Base-by-base conservation (phyloP, 2,329 filamentous ascomycete genomes). In the Colletotrichum theobromicola region DNA sequence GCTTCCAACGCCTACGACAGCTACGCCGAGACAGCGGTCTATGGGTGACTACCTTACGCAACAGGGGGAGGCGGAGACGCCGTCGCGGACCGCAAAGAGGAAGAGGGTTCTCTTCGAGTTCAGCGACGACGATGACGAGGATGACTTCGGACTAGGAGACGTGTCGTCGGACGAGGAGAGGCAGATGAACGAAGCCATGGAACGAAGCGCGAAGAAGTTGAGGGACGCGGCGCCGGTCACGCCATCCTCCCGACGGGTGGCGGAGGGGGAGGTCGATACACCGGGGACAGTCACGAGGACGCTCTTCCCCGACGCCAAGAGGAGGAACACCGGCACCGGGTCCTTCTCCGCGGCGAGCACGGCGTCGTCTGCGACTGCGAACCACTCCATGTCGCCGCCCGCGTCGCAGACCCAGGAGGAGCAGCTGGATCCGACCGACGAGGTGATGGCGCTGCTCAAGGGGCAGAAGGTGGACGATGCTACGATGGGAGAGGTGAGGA, bases 381-480 rank as follows among this genome's bases (percentile, higher is more conserved):
- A 21, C 34, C 26, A 66, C 15, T 66, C 72, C 15, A 46, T 62
- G 12, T 57, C 61, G 16, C 57, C 58, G 10, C 62, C 67, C 57
- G 66, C 67, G 15, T 21, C 62, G 57, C 42, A 70, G 61, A 21
- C 34, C 58, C 53, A 76, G 13, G 70, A 74, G 7, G 64, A 67
- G 26, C 80, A 81, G 74, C 79, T 83, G 64, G 83, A 86, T 46
- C 80, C 89, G 65, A 85, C 85, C 2, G 79, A 83, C 5, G 85
- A 90, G 63, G 84, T 92, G 53, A 85, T 92, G 82, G 77, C 79
- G 2, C 79, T 92, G 7, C 85, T 93, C 2, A 81, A 82, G 16
- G 83, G 81, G 55, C 84, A 87, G 70, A 78, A 82, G 10, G 76
- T 92, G 18, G 82, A 85, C 26, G 79, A 81, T 2, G 73, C 79